Conservation (phyloP, 495 filamentous ascomycete genomes). For the Penicillium flavigenum region DNA sequence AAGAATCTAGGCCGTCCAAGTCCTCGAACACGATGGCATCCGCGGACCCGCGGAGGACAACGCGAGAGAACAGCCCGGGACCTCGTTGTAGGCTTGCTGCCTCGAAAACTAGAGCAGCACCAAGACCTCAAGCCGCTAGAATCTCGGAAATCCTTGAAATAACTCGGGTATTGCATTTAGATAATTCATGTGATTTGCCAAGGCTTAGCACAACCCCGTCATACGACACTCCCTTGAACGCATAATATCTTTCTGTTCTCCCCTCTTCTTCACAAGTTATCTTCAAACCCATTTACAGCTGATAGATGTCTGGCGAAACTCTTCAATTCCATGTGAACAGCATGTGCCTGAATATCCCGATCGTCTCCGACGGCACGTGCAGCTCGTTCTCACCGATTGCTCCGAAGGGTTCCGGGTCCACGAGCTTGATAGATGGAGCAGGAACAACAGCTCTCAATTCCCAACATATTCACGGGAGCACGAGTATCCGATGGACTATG, state of each 20-base stretch:
- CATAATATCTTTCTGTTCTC: background rate
- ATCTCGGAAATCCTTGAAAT: background rate
- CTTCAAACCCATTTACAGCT: background rate
- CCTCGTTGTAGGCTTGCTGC: background rate
- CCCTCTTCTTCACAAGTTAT: background rate
- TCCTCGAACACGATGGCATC: background rate
- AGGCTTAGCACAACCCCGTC: background rate
- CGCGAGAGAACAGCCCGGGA: background rate
- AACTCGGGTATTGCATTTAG: background rate
- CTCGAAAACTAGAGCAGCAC: no score
- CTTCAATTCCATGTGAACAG: conserved; percentile 19
- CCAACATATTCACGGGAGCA: conserved; percentile 16
- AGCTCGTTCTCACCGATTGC: conserved; percentile 20
- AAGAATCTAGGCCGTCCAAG: background rate
- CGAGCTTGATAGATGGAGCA: conserved; percentile 8
- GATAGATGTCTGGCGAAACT: background rate
- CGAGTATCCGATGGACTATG: conserved; percentile 15
- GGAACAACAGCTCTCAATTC: background rate
- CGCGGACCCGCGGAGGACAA: background rate
- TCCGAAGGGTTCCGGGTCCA: conserved; percentile 31
- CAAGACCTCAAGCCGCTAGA: background rate
- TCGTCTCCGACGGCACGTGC: conserved; percentile 19
- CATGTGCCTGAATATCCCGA: conserved; percentile 24
- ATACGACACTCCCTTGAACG: background rate
- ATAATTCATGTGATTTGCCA: conserved; percentile 5